These are phyloP conservation scores for Avicennia marina DNA, from an alignment of 257 asterid species.

Conservation along the genomic window DNA sequence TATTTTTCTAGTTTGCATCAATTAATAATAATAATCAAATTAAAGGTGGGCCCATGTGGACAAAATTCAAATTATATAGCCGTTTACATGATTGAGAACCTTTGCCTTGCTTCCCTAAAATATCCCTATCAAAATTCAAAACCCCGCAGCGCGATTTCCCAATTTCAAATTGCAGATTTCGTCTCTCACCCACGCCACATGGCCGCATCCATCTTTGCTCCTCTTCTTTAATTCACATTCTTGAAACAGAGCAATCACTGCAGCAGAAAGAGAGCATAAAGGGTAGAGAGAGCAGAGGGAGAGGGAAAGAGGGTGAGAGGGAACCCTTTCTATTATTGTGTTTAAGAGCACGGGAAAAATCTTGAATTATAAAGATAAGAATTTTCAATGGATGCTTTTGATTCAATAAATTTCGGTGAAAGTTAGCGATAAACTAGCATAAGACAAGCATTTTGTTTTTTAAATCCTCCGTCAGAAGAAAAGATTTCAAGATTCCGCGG, in stretches of 20 bases:
- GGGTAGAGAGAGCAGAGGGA: not conserved
- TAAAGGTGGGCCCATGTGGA: not conserved
- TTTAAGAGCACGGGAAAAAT: not conserved
- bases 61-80: not conserved
- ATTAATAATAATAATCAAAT: no score
- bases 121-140: not conserved
- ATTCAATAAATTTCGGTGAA: not conserved
- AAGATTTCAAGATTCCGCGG: constrained; percentile 27
- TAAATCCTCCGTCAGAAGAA: constrained; percentile 1
- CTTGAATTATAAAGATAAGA: constrained; percentile 1
- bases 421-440: not conserved
- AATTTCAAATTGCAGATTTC: not conserved
- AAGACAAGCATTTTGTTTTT: no score
- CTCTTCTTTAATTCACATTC: not conserved
- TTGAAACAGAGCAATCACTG: not conserved
- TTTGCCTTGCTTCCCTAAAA: not conserved
- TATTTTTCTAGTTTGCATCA: not conserved
- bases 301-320: not conserved
- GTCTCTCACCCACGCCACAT: no score
- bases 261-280: no score
- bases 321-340: not conserved
- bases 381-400: not conserved
- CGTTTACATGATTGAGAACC: not conserved
- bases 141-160: not conserved
- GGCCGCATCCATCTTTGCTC: not conserved